These are phyloP conservation scores for Citrus sinensis DNA, from an alignment of 345 rosid genomes.

Conservation along the genomic window DVS_A1.0 CM039163.1:7544001-7544500, in stretches of 20 bases:
- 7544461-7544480: constrained; percentile 34
- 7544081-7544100: constrained; percentile 24
- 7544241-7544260: constrained; percentile 66
- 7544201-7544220: constrained; percentile 72
- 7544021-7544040: constrained; percentile 26
- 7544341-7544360: constrained; percentile 46
- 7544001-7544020: constrained; percentile 27
- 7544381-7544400: constrained; percentile 34
- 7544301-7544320: constrained; percentile 51
- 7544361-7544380: constrained; percentile 49
- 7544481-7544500: constrained; percentile 34
- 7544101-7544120: constrained; percentile 29
- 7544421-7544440: constrained; percentile 32
- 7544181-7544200: constrained; percentile 79
- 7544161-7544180: constrained; percentile 79
- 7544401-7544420: constrained; percentile 38
- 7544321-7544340: constrained; percentile 39
- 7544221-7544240: constrained; percentile 89
- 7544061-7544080: constrained; percentile 31
- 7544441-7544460: constrained; percentile 42
- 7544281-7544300: constrained; percentile 66
- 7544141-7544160: constrained; percentile 59
- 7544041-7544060: constrained; percentile 18
- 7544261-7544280: constrained; percentile 49
- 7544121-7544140: constrained; percentile 52